phyloP scores from a whole-genome alignment of 352 stramenopile species.

The Thraustochytrium sp. region DNA sequence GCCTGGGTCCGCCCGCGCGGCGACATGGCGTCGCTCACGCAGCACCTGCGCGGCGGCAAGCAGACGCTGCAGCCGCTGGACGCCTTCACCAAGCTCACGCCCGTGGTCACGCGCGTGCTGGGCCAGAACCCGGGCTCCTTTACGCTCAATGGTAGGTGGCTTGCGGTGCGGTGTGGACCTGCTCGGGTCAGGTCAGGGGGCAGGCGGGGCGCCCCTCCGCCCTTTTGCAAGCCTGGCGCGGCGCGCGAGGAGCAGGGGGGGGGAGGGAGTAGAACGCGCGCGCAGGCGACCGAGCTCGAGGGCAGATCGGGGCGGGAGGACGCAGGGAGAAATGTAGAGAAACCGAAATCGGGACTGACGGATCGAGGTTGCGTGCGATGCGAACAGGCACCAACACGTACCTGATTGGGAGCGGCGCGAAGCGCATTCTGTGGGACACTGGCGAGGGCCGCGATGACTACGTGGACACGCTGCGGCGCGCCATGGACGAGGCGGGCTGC shows the following conservation, averaged over 20 bases:
- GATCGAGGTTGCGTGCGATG: slow-evolving; percentile 50
- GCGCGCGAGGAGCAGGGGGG: too few species aligned
- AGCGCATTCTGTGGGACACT: slow-evolving; percentile 65
- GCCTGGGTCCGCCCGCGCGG: neutral
- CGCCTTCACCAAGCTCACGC: neutral
- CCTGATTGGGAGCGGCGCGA: slow-evolving; percentile 61
- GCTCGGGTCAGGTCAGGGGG: too few species aligned
- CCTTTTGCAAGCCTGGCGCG: too few species aligned
- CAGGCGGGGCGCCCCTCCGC: too few species aligned
- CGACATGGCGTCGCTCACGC: neutral
- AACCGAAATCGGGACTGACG: too few species aligned
- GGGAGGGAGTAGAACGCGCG: too few species aligned
- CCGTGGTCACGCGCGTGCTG: slow-evolving; percentile 53
- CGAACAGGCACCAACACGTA: slow-evolving; percentile 81
- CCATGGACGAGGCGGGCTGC: slow-evolving; percentile 56
- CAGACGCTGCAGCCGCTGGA: neutral
- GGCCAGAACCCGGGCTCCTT: slow-evolving; percentile 71
- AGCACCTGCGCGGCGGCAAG: slow-evolving; percentile 3
- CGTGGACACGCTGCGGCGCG: slow-evolving; percentile 54
- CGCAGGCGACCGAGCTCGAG: too few species aligned
- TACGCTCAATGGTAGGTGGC: slow-evolving; percentile 49
- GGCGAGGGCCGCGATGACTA: slow-evolving; percentile 66
- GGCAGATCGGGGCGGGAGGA: too few species aligned
- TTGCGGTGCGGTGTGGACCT: too few species aligned
- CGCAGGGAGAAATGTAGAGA: too few species aligned